Evolutionary conservation across 331 rosid genomes (phyloP).

Genomic region (Spiraea crenata): DNA sequence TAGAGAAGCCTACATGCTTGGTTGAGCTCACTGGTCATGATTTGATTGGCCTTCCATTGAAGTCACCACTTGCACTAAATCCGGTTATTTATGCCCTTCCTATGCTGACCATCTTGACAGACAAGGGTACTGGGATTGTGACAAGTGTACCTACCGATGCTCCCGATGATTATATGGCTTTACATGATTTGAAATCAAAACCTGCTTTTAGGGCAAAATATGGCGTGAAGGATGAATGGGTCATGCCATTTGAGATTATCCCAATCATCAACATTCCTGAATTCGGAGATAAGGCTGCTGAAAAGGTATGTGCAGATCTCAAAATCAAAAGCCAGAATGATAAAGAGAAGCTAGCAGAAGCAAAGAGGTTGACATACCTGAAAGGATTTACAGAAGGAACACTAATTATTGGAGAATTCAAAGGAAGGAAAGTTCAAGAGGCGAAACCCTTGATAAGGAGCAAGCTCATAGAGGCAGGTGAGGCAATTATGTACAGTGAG

Average conservation of each 20-base stretch:
- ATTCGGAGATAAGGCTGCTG: constrained; percentile 74
- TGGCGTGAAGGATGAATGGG: constrained; percentile 88
- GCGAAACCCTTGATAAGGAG: constrained; percentile 76
- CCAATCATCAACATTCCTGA: constrained; percentile 77
- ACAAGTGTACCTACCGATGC: constrained; percentile 95
- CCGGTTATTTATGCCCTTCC: constrained; percentile 77
- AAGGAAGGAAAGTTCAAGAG: constrained; percentile 78
- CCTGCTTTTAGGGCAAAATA: constrained; percentile 71
- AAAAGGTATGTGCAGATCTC: constrained; percentile 72
- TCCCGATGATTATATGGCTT: constrained; percentile 90
- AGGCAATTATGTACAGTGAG: constrained; percentile 79
- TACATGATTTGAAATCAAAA: constrained; percentile 79
- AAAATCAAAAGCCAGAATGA: constrained; percentile 90
- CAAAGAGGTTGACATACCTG: constrained; percentile 88
- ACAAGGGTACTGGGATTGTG: constrained; percentile 90
- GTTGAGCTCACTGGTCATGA: constrained; percentile 70
- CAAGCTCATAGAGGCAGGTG: constrained; percentile 66
- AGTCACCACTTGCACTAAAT: constrained; percentile 73
- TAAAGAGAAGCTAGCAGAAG: constrained; percentile 89
- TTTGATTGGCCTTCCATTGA: constrained; percentile 85
- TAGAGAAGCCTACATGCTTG: constrained; percentile 69
- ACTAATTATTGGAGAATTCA: constrained; percentile 69
- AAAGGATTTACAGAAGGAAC: constrained; percentile 93
- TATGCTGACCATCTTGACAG: constrained; percentile 81
- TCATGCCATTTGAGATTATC: constrained; percentile 71